These are phyloP conservation scores for Rutstroemia sp. DNA, from an alignment of 2,329 filamentous ascomycete species.

Conservation along the genomic window DNA sequence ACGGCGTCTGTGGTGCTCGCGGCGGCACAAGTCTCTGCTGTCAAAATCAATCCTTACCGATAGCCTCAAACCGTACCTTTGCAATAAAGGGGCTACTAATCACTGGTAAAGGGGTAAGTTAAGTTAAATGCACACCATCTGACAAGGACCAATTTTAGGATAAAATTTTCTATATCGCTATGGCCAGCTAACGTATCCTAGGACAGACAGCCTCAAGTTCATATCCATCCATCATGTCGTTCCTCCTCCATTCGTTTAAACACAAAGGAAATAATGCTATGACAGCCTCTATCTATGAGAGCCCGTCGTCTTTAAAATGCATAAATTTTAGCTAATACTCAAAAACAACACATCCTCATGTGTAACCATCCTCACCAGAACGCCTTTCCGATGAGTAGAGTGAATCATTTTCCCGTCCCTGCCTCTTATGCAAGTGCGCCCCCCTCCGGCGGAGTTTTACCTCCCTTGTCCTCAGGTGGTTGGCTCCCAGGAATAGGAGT, in stretches of 20 bases:
- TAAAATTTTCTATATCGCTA: slow-evolving; percentile 4
- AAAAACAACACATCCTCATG: background rate
- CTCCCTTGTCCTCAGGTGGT: slow-evolving; percentile 12
- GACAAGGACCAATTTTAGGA: background rate
- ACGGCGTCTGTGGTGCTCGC: too few species aligned
- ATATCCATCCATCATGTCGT: background rate
- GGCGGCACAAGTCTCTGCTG: too few species aligned
- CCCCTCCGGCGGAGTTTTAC: slow-evolving; percentile 20
- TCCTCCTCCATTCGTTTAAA: background rate
- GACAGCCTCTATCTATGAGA: background rate
- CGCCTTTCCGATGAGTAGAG: slow-evolving; percentile 15
- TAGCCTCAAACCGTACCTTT: too few species aligned
- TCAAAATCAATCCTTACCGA: too few species aligned
- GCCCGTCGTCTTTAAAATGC: background rate
- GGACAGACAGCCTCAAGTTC: background rate
- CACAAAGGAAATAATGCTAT: slow-evolving; percentile 8
- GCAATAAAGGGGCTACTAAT: too few species aligned
- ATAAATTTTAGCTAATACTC: background rate
- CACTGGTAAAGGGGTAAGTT: background rate
- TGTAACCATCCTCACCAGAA: slow-evolving; percentile 9
- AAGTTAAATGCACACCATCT: background rate
- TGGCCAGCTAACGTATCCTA: slow-evolving; percentile 8
- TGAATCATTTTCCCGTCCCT: slow-evolving; percentile 3
- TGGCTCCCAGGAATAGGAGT: slow-evolving; percentile 21
- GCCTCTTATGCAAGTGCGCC: slow-evolving; percentile 21